A percentile compares a stretch with the other conserved stretches of the same genome.
Conservation (phyloP, 2,329 filamentous ascomycete species). For the Cordyceps cicadae region DNA sequence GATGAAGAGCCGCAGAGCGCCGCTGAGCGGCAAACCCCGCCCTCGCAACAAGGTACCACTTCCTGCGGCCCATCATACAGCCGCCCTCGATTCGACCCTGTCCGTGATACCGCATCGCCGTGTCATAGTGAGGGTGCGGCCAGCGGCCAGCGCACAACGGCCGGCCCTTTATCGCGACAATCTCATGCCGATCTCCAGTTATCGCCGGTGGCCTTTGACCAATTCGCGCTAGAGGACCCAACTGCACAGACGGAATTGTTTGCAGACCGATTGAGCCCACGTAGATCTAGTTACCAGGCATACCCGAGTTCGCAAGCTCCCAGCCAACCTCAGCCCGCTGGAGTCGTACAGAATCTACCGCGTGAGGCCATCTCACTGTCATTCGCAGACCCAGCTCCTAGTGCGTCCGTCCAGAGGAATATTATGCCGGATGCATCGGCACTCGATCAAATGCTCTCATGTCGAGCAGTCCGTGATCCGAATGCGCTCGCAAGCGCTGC, state of each 20-base stretch:
- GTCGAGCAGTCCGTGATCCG: not conserved
- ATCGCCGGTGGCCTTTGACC: not conserved
- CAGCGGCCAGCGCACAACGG: not conserved
- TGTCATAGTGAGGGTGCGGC: not conserved
- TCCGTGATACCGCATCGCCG: not conserved
- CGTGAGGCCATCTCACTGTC: no score
- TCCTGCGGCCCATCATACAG: no score
- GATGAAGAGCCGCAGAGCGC: no score
- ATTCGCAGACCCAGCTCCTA: no score
- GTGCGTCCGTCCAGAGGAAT: not conserved
- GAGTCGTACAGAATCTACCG: no score
- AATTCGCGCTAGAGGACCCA: not conserved
- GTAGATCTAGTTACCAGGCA: no score
- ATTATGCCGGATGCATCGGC: not conserved
- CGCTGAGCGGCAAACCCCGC: no score
- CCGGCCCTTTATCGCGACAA: not conserved
- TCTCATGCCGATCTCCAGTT: not conserved
- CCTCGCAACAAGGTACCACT: no score
- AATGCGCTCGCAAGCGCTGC: not conserved
- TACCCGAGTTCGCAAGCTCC: no score
- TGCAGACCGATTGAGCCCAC: no score
- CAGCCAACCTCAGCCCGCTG: no score
- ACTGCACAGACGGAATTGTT: not conserved
- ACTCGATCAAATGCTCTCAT: not conserved
- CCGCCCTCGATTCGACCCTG: not conserved